Percentiles rank a stretch among this genome's conserved stretches.
phyloP scores from a whole-genome alignment of 148 eudicot species.

The Silene conica region DNA sequence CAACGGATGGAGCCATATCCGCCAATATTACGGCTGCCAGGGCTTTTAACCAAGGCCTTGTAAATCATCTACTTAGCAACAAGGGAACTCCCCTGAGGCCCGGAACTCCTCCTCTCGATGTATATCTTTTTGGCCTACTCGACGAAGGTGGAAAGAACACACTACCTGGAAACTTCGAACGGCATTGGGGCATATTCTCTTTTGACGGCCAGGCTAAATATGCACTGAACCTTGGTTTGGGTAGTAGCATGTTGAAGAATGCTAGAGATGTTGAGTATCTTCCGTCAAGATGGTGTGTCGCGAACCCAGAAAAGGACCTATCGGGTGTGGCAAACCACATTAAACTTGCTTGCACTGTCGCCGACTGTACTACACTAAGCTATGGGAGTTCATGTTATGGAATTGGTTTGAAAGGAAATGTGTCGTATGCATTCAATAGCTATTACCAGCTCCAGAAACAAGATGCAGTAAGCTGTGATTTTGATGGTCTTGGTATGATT shows the following conservation, averaged over 20 bases:
- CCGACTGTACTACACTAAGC: conserved; percentile 69
- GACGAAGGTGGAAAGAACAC: conserved; percentile 75
- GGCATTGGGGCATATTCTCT: conserved; percentile 86
- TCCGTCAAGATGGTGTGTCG: conserved; percentile 82
- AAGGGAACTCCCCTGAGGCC: conserved; percentile 80
- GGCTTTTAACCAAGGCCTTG: conserved; percentile 75
- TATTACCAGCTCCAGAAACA: conserved; percentile 77
- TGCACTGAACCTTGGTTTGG: conserved; percentile 55
- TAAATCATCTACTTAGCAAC: conserved; percentile 53
- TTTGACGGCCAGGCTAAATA: conserved; percentile 88
- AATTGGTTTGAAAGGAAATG: conserved; percentile 71
- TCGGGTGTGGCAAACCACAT: conserved; percentile 46
- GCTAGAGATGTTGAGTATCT: conserved; percentile 66
- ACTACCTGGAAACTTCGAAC: conserved; percentile 81
- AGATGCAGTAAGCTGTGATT: conserved; percentile 65
- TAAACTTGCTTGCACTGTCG: conserved; percentile 61
- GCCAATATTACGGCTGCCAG: conserved; percentile 78
- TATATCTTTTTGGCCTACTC: conserved; percentile 69
- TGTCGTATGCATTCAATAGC: conserved; percentile 84
- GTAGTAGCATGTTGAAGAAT: conserved; percentile 54
- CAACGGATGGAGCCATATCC: conserved; percentile 65
- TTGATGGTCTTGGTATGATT: conserved; percentile 80
- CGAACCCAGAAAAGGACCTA: conserved; percentile 55
- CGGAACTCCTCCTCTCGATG: conserved; percentile 55
- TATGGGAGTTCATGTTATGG: conserved; percentile 75